phyloP scores from a whole-genome alignment of 192 early-diverging fungal genomes.

The Bifiguratus adelaidae region DNA sequence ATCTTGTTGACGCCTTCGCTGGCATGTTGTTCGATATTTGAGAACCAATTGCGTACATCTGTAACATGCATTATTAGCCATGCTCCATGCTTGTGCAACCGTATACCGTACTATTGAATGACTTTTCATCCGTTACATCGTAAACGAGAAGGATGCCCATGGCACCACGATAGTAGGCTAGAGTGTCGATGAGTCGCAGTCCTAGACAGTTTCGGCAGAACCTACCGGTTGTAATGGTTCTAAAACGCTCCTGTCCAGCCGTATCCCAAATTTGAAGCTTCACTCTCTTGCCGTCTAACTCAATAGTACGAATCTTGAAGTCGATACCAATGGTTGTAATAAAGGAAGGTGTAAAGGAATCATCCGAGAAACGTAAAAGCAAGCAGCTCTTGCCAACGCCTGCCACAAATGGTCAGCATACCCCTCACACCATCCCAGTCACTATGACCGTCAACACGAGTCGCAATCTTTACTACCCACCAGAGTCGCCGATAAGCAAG shows the following conservation, averaged over 20 bases:
- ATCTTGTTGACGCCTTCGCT: conserved; percentile 99
- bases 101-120: conserved; percentile 74
- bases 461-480: conserved; percentile 37
- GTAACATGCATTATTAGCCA: neutral
- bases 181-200: no score
- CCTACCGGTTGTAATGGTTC: conserved; percentile 94
- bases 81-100: neutral
- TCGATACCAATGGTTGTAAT: conserved; percentile 99
- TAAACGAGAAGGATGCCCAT: conserved; percentile 98
- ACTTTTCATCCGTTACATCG: conserved; percentile 97
- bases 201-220: neutral
- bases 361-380: conserved; percentile 95
- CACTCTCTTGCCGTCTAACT: conserved; percentile 97
- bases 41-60: conserved; percentile 99
- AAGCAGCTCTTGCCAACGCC: conserved; percentile 97
- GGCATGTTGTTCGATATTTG: conserved; percentile 99
- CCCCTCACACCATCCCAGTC: no score
- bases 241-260: conserved; percentile 97
- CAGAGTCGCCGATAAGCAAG: conserved; percentile 94
- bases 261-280: conserved; percentile 99
- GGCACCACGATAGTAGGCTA: conserved; percentile 97
- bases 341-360: conserved; percentile 98
- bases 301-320: conserved; percentile 98
- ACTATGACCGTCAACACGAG: no score
- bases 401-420: conserved; percentile 15